Conservation (phyloP, 352 stramenopile species). For the Pythium grandisporangium region DNA sequence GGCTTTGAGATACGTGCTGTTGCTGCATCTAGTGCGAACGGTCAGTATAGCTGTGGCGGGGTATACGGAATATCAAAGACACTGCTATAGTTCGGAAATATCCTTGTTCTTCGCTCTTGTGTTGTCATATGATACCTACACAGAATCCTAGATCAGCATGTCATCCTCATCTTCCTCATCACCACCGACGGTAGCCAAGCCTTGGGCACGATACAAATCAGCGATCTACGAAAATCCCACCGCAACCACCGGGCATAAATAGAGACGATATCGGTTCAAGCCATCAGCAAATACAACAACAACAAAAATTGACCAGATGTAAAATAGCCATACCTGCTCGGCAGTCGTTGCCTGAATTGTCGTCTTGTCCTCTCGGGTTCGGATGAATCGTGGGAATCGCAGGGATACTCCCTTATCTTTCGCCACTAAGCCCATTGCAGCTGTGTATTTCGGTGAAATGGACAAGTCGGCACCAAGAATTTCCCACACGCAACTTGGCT, state of each 20-base stretch:
- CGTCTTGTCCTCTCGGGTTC: conserved; percentile 97
- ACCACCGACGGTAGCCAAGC: conserved; percentile 50
- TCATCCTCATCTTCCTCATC: conserved; percentile 63
- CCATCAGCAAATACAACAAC: too few relatives aligned
- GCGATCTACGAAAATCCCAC: conserved; percentile 47
- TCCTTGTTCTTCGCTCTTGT: too few relatives aligned
- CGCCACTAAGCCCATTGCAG: conserved; percentile 87
- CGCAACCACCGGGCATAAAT: too few relatives aligned
- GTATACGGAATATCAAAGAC: too few relatives aligned
- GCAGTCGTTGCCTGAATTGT: conserved; percentile 93
- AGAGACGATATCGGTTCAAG: too few relatives aligned
- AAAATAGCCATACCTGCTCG: conserved; percentile 80
- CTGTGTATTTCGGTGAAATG: conserved; percentile 97
- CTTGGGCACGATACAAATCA: conserved; percentile 73
- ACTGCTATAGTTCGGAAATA: too few relatives aligned
- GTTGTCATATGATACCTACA: too few relatives aligned
- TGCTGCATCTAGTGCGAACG: too few relatives aligned
- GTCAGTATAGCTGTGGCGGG: too few relatives aligned
- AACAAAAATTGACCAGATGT: neutral
- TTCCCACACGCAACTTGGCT: conserved; percentile 96
- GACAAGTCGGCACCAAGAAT: conserved; percentile 97
- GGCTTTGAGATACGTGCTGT: too few relatives aligned
- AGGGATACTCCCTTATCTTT: conserved; percentile 95
- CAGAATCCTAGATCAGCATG: conserved; percentile 55
- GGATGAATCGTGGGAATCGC: conserved; percentile 98